Base-by-base conservation (phyloP, 2,329 filamentous ascomycete species). In the Pseudogymnoascus sp. region DNA sequence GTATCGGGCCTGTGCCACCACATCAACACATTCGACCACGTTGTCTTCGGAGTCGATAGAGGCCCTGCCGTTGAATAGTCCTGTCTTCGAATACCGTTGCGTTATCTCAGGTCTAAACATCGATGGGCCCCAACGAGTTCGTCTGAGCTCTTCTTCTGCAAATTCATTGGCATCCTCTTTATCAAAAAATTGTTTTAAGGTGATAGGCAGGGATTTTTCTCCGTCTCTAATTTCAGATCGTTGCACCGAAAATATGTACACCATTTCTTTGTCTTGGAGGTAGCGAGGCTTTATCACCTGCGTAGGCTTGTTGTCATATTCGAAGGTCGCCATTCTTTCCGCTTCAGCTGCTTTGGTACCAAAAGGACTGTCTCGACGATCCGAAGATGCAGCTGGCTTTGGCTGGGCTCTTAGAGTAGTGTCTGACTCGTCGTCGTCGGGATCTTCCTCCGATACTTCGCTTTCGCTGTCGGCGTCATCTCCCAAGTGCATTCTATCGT, bases 191-290 rank as follows among this genome's bases (percentile, higher is more conserved):
- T 57, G 51, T 5, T 57, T 57, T 19, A 57, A 19, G 1, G n/a
- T 57, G 14, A 57, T 57, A 4, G 51, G 10, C n/a, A 34, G 51
- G 14, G 51, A 57, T 34, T 14, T 19, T 36, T 34, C 51, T 19
- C 21, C n/a, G 3, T 21, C 28, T 36, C 16, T 57, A 36, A 57
- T 57, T 34, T 57, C 51, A 7, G 51, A 57, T 34, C 51, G 28
- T 21, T 57, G n/a, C 10, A 57, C 51, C 5, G 16, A 57, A 57
- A 19, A 57, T 4, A 57, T 14, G 28, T 57, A 21, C 34, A 34
- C 28, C 51, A 57, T 57, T 57, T 57, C 51, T 11, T 57, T 57
- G 28, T 57, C 51, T 34, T 57, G 51, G n/a, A 57, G 51, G 28
- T 57, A 10, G 5, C 51, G 51, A 14, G 51, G 51, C 28, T 57